Evolutionary conservation across 2,329 filamentous ascomycete species (phyloP).

Genomic region (Calycina herbarum): DNA sequence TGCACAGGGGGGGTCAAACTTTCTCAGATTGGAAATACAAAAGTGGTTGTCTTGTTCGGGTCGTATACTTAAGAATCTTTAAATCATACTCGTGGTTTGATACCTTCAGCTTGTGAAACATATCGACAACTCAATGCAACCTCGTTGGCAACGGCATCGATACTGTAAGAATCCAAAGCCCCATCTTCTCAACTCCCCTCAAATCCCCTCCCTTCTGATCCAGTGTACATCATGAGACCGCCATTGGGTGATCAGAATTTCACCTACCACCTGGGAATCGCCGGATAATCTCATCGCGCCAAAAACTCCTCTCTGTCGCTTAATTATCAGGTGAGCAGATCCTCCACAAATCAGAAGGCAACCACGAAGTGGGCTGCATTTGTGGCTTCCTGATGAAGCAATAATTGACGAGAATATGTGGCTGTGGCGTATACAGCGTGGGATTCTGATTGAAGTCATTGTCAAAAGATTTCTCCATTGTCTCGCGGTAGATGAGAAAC

Average conservation of each 20-base stretch:
- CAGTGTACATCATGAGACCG: not conserved
- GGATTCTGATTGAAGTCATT: not conserved
- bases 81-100: not conserved
- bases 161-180: not conserved
- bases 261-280: not conserved
- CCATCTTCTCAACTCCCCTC: not conserved
- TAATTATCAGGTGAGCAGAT: not conserved
- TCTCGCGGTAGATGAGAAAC: not conserved
- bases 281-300: not conserved
- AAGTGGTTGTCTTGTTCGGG: not conserved
- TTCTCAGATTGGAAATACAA: not conserved
- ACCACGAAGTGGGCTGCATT: not conserved
- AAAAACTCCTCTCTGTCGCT: not conserved
- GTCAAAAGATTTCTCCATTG: not conserved
- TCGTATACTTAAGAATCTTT: not conserved
- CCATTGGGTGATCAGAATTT: not conserved
- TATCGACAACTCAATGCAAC: not conserved
- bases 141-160: not conserved
- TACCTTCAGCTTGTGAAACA: not conserved
- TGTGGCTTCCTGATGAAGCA: not conserved
- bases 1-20: not conserved
- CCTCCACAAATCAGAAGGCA: not conserved
- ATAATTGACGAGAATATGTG: not conserved
- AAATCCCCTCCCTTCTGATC: not conserved
- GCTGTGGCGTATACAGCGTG: not conserved